Conservation (phyloP, 306 rosid species). For the Lotus japonicus region DNA sequence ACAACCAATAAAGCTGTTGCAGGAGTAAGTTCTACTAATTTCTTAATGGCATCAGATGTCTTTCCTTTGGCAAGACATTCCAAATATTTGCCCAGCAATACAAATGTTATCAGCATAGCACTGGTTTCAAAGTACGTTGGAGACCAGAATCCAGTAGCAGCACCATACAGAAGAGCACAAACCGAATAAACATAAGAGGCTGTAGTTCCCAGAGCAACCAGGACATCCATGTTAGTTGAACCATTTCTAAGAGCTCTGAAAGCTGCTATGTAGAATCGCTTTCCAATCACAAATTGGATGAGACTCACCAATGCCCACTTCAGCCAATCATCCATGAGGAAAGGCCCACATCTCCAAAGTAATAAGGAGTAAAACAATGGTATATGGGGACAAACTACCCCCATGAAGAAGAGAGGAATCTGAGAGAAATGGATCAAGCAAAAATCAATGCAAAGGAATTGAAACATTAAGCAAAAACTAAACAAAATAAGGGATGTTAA, state of each 20-base stretch:
- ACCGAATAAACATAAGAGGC: constrained; percentile 93
- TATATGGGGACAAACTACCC: constrained; percentile 87
- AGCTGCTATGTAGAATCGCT: constrained; percentile 92
- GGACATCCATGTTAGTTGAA: constrained; percentile 97
- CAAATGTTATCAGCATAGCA: constrained; percentile 98
- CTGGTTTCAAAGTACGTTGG: constrained; percentile 97
- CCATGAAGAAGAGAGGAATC: constrained; percentile 76
- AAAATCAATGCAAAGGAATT: not conserved
- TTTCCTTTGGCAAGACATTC: constrained; percentile 99
- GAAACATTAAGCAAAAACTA: constrained; percentile 8
- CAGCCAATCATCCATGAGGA: constrained; percentile 88
- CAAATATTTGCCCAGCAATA: constrained; percentile 88
- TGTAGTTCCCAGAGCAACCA: constrained; percentile 96
- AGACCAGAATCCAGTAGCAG: constrained; percentile 91
- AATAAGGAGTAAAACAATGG: constrained; percentile 67
- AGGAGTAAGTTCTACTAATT: constrained; percentile 88
- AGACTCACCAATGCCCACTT: constrained; percentile 90
- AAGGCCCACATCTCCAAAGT: constrained; percentile 88
- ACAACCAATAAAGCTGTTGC: constrained; percentile 74
- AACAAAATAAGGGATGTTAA: not conserved
- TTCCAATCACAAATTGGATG: constrained; percentile 87
- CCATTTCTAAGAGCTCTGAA: constrained; percentile 94
- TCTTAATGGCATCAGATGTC: constrained; percentile 98
- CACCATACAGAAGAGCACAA: constrained; percentile 92
- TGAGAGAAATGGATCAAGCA: constrained; percentile 33